These are phyloP conservation scores for Lupinus albus DNA, from an alignment of 306 rosid species.

Conservation along the genomic window DNA sequence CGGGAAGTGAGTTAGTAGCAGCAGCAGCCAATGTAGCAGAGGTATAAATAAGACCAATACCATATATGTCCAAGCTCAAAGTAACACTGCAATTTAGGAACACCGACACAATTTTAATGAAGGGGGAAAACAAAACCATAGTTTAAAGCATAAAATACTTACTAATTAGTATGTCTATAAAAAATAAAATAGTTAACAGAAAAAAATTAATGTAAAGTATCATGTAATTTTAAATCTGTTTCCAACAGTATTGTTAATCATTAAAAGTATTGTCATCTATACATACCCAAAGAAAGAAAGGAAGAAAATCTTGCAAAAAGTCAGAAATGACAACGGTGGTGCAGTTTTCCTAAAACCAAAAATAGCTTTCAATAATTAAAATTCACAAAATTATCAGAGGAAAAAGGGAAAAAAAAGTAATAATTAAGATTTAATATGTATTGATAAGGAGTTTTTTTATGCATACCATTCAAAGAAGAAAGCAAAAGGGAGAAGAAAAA, in stretches of 20 bases:
- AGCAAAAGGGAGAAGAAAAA: slow-evolving; percentile 60
- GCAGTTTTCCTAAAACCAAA: slow-evolving; percentile 51
- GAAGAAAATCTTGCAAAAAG: slow-evolving; percentile 69
- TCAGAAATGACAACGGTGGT: slow-evolving; percentile 51
- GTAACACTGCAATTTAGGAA: slow-evolving; percentile 52
- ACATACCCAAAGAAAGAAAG: slow-evolving; percentile 66
- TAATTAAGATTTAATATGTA: slow-evolving; percentile 12
- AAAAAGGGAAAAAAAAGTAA: neutral
- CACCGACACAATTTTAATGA: slow-evolving; percentile 9
- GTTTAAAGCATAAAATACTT: neutral
- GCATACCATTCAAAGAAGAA: slow-evolving; percentile 56
- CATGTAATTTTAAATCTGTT: neutral
- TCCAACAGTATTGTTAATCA: neutral
- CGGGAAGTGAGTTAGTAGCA: slow-evolving; percentile 66
- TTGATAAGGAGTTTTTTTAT: neutral
- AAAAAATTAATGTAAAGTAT: neutral
- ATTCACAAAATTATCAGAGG: neutral
- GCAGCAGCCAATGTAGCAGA: slow-evolving; percentile 78
- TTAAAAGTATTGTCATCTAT: neutral
- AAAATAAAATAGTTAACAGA: no score
- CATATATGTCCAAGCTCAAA: slow-evolving; percentile 54
- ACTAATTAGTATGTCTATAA: neutral
- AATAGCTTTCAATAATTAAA: slow-evolving; percentile 23
- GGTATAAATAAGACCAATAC: slow-evolving; percentile 59
- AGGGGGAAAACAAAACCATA: neutral